phyloP scores from a whole-genome alignment of 495 filamentous ascomycete genomes.

The Trichoderma parareesei region DNA sequence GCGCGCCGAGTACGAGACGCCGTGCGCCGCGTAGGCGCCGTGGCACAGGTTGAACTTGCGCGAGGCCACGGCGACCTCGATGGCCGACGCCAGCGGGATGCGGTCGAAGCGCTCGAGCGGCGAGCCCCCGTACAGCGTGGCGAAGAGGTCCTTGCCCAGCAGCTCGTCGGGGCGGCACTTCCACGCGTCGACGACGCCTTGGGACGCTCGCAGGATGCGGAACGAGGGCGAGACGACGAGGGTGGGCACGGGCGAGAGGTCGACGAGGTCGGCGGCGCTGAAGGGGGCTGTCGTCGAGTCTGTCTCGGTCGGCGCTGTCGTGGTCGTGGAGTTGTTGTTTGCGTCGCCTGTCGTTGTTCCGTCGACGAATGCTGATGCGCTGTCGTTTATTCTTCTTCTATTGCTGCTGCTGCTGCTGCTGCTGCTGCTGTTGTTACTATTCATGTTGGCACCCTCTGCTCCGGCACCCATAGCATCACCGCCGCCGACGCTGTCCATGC shows the following conservation, averaged over 20 bases:
- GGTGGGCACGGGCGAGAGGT: slow-evolving; percentile 41
- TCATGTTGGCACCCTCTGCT: no score
- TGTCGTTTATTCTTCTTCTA: no score
- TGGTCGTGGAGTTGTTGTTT: no score
- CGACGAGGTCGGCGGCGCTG: slow-evolving; percentile 29
- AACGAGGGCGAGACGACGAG: slow-evolving; percentile 41
- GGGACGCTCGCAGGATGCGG: slow-evolving; percentile 40
- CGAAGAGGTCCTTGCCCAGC: slow-evolving; percentile 36
- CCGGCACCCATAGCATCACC: no score
- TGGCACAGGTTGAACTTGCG: slow-evolving; percentile 24
- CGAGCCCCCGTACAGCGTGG: slow-evolving; percentile 28
- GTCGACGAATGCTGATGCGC: no score
- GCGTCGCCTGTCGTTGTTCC: neutral
- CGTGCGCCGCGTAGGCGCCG: slow-evolving; percentile 16
- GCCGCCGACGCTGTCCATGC: no score
- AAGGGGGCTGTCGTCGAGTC: no score
- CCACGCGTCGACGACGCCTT: slow-evolving; percentile 38
- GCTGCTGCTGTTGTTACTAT: no score
- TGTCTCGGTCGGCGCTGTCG: no score
- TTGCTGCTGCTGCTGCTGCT: no score
- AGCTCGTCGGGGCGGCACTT: slow-evolving; percentile 30
- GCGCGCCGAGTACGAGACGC: slow-evolving; percentile 32
- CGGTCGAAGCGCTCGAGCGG: slow-evolving; percentile 28
- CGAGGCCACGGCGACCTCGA: slow-evolving; percentile 39
- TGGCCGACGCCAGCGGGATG: slow-evolving; percentile 31